Conservation (phyloP, 2,329 filamentous ascomycete genomes). For the Fusarium solani-melongenae region DNA sequence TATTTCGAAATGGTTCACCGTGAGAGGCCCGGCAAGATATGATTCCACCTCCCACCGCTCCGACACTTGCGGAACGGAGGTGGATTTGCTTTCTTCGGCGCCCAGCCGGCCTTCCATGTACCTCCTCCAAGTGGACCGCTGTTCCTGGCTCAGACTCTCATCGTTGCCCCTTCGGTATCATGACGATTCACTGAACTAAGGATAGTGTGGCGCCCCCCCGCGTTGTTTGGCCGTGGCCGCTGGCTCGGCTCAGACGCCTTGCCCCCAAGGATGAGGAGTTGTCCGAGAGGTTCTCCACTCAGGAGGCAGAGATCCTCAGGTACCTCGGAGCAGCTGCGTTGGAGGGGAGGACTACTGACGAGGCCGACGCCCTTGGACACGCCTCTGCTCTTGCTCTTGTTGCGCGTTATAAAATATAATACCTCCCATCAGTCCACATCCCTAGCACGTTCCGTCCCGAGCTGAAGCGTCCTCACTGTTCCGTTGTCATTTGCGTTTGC, state of each 20-base stretch:
- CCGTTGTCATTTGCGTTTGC: slow-evolving; percentile 12
- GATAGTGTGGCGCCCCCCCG: slow-evolving; percentile 40
- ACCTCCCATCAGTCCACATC: slow-evolving; percentile 16
- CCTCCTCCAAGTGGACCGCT: slow-evolving; percentile 32
- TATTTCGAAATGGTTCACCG: slow-evolving; percentile 40
- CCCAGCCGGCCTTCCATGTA: slow-evolving; percentile 16
- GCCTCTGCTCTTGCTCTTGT: slow-evolving; percentile 2
- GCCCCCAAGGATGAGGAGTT: slow-evolving; percentile 32
- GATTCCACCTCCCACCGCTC: slow-evolving; percentile 25
- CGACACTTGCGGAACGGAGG: slow-evolving; percentile 24
- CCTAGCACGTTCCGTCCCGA: slow-evolving; percentile 1
- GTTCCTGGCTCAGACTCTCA: slow-evolving; percentile 33
- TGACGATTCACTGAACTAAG: slow-evolving; percentile 42
- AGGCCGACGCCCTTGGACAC: slow-evolving; percentile 31
- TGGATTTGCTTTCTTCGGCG: slow-evolving; percentile 19
- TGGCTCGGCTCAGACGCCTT: slow-evolving; percentile 16
- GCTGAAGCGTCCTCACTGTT: slow-evolving; percentile 18
- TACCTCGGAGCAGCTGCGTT: slow-evolving; percentile 30
- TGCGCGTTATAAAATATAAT: slow-evolving; percentile 28
- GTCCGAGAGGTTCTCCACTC: slow-evolving; percentile 40
- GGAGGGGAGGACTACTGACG: slow-evolving; percentile 25
- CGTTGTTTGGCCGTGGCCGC: slow-evolving; percentile 33
- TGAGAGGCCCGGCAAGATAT: slow-evolving; percentile 31
- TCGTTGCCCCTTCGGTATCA: slow-evolving; percentile 25
- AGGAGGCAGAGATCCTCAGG: slow-evolving; percentile 40